Evolutionary conservation across 1,284 basidiomycete genomes (phyloP).

Genomic region (Ustanciosporium gigantosporum): DNA sequence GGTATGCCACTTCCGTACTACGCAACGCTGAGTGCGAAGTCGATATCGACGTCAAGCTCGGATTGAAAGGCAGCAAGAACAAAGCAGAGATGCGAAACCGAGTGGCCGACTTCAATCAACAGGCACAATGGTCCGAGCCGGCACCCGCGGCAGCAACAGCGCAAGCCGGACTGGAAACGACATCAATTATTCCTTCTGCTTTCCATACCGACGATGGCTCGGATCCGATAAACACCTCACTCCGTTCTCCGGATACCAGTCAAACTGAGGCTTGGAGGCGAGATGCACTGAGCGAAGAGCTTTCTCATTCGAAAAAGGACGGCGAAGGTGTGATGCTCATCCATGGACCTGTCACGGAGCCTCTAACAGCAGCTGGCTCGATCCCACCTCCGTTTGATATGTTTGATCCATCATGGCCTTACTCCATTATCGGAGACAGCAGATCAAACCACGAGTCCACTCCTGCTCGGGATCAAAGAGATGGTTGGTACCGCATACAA

Average conservation of each 20-base stretch:
- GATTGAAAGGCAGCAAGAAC: conserved; percentile 36
- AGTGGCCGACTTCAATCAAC: conserved; percentile 16
- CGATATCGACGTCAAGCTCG: conserved; percentile 52
- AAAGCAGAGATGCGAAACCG: conserved; percentile 47
- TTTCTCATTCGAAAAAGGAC: too few species aligned
- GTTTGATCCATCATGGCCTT: conserved; percentile 44
- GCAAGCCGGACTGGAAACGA: not conserved
- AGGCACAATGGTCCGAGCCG: not conserved
- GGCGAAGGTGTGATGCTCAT: conserved; percentile 1
- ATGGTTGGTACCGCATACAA: conserved; percentile 39
- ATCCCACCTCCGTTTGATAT: conserved; percentile 21
- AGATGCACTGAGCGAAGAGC: not conserved
- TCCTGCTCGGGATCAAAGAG: not conserved
- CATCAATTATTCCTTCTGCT: not conserved
- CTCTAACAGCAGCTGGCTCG: conserved; percentile 7
- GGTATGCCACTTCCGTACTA: conserved; percentile 68
- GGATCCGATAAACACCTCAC: too few species aligned
- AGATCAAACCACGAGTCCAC: not conserved
- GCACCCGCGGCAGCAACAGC: not conserved
- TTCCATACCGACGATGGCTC: not conserved
- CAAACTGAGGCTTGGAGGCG: not conserved
- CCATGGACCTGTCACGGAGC: conserved; percentile 45
- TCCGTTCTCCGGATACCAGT: too few species aligned
- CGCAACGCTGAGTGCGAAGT: conserved; percentile 48
- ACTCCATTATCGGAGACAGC: conserved; percentile 3